Base-by-base conservation (phyloP, 306 rosid genomes). In the Cyclanthera cordifolia region DNA sequence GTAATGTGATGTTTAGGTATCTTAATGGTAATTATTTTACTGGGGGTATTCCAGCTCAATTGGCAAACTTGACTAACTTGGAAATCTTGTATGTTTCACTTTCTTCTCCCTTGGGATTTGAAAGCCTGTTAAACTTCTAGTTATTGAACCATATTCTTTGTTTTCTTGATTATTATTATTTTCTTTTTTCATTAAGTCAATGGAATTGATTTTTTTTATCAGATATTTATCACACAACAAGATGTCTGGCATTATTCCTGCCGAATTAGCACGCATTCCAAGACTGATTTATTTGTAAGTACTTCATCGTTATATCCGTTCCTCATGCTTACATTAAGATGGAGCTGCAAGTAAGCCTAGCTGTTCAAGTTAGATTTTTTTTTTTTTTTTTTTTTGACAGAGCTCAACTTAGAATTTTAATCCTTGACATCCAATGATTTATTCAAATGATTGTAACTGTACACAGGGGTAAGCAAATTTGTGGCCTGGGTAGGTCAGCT, bases 31-130 rank as follows among this genome's bases (percentile, higher is more conserved):
- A 94, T 66, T 90, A 90, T 79, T 88, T 86, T 61, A 94, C 99
- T 16, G 99, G 99, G 75, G 99, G 97, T 77, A 72, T 94, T 73
- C 97, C 99, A 6, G 84, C 99, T 17, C 99, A 94, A 59, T 90
- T 94, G 54, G 91, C 99, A 63, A 94, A 90, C 80, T 83, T 94
- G 85, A 73, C 90, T 71, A 94, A 85, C 78, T 81, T 94, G 79
- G 99, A 94, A 81, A 94, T 94, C 79, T 78, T 94, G 99, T 94
- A 85, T 80, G 87, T 80, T 60, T 48, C 65, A 50, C 53, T 46
- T 68, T 48, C 52, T 28, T 54, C 56, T 41, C 25, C 30, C 8
- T 23, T 8, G 19, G 53, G 27, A 25, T 14, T 41, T 51, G 10
- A 16, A 39, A 45, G 13, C 8, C 2, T 19, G 24, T 25, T 23